Percentiles rank a stretch among this genome's conserved stretches.
Evolutionary conservation across 495 filamentous ascomycete species (phyloP).

Genomic region (Diplogelasinospora grovesii): DNA sequence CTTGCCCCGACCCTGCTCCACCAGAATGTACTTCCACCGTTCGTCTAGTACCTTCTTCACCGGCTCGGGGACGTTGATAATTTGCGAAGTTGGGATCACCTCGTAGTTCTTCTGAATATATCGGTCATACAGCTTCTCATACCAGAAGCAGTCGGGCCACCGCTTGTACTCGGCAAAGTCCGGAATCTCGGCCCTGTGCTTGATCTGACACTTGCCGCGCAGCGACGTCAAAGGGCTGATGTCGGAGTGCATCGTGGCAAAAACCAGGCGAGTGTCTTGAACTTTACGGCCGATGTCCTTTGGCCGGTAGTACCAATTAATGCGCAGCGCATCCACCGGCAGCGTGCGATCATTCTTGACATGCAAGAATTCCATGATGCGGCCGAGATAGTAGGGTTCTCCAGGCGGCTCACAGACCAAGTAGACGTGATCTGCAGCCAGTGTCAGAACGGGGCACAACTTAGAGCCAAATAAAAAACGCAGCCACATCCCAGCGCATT

Average conservation of each 20-base stretch:
- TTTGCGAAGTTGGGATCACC: conserved; percentile 81
- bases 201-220: conserved; percentile 85
- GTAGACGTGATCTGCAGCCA: conserved; percentile 81
- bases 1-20: conserved; percentile 85
- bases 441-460: conserved; percentile 27
- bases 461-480: conserved; percentile 11
- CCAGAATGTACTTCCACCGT: conserved; percentile 89
- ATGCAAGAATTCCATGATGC: conserved; percentile 96
- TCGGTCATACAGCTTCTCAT: conserved; percentile 93
- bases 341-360: conserved; percentile 61
- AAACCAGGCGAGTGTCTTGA: conserved; percentile 80
- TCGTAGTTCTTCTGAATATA: conserved; percentile 98
- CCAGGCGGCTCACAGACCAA: conserved; percentile 95
- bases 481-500: conserved; percentile 1
- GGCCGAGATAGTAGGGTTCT: conserved; percentile 94
- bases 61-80: conserved; percentile 90
- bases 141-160: conserved; percentile 84
- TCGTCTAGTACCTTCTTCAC: conserved; percentile 94
- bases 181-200: conserved; percentile 77
- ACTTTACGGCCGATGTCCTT: conserved; percentile 90
- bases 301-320: conserved; percentile 98
- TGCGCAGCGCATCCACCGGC: conserved; percentile 77
- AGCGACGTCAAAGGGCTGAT: conserved; percentile 85
- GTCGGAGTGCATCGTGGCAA: conserved; percentile 98
- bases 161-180: conserved; percentile 81